phyloP scores from a whole-genome alignment of 2,329 filamentous ascomycete genomes.

The Lecanicillium sp. region DNA sequence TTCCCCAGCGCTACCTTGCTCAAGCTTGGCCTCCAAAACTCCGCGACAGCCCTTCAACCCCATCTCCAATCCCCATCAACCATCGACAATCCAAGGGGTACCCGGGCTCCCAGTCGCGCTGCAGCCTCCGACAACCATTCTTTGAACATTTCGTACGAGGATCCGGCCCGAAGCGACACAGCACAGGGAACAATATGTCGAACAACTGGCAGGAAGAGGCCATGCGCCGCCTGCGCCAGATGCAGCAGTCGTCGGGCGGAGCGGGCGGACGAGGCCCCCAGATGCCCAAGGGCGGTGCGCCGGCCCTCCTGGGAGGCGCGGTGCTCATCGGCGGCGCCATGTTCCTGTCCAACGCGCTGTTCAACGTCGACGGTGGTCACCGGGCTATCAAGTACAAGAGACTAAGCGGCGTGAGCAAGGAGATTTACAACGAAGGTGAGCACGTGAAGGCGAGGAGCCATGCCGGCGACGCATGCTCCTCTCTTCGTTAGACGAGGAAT shows the following conservation, averaged over 20 bases:
- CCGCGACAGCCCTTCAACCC: not conserved
- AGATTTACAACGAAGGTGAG: slow-evolving; percentile 91
- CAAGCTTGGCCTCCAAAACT: slow-evolving; percentile 9
- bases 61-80: not conserved
- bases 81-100: slow-evolving; percentile 9
- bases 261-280: slow-evolving; percentile 38
- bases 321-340: slow-evolving; percentile 44
- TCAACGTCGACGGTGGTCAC: slow-evolving; percentile 95
- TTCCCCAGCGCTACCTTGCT: not conserved
- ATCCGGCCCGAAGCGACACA: not conserved
- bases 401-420: slow-evolving; percentile 85
- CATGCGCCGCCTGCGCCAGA: slow-evolving; percentile 44
- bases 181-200: slow-evolving; percentile 24
- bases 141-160: not conserved
- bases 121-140: not conserved
- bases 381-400: slow-evolving; percentile 98
- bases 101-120: not conserved
- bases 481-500: too few relatives aligned
- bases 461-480: too few relatives aligned
- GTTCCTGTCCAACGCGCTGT: slow-evolving; percentile 55
- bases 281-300: slow-evolving; percentile 34
- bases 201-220: slow-evolving; percentile 45
- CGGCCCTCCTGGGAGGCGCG: slow-evolving; percentile 35
- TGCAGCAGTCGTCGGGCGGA: slow-evolving; percentile 38
- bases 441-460: too few relatives aligned